Evolutionary conservation across 345 rosid species (phyloP), one percentile per base, ranked within the genome.

Genomic region (Sapria himalayana): DNA sequence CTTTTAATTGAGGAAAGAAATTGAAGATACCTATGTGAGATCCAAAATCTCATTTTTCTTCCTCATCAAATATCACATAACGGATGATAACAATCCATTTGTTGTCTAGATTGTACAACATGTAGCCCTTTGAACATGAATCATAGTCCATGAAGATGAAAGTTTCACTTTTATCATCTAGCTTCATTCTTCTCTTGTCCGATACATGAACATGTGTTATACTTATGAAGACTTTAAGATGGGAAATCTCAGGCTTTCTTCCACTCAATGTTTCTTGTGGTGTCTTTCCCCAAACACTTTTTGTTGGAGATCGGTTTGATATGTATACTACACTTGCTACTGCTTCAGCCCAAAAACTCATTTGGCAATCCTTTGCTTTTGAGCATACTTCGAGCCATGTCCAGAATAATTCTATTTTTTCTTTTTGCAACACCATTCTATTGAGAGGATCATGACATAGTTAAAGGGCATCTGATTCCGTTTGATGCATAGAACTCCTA

Each of bases 231-330:
- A 25, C 21, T 48, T 21, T 31, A 3, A 24, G 31, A 19, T 36
- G 15, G 27, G 25, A 22, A 13, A 42, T 8, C 15, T 22, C 19
- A 13, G 24, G 23, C 15, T 25, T 41, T 15, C 39, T 24, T 19
- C 15, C 4, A 13, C 9, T 43, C 19, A 19, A 43, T 9, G 35
- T 19, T 43, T 43, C 48, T 43, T 43, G 37, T 25, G 48, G 36
- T 10, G 48, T 24, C 17, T 18, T n/a, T 43, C 5, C 19, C 41
- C 12, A 25, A 13, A 43, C 37, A 16, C 37, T 43, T 29, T 19
- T 43, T 25, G 15, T 15, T 25, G 37, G 48, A 24, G 13, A 25
- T 1, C 8, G 37, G 14, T 29, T 43, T 25, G 0, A 45, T 29
- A 45, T 7, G 34, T 45, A 45, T 7, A 32, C 22, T 33, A 10